phyloP scores from a whole-genome alignment of 2,329 filamentous ascomycete genomes.

The Botryotinia narcissicola region DNA sequence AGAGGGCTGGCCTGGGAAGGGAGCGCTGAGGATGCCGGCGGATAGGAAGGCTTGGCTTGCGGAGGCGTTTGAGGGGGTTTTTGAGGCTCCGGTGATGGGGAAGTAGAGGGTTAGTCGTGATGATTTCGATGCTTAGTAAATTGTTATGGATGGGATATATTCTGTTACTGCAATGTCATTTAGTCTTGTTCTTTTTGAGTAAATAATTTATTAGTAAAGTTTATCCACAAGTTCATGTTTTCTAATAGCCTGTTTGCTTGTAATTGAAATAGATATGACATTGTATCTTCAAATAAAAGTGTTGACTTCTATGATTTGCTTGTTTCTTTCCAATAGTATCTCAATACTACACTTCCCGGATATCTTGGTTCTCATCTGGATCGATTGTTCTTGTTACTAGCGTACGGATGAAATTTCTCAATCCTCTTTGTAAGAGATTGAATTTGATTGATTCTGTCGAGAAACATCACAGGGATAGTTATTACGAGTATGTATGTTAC shows the following conservation, averaged over 20 bases:
- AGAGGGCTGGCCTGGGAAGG: constrained; percentile 9
- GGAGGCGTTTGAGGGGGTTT: not conserved
- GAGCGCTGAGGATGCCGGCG: not conserved
- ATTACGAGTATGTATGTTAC: rapidly evolving
- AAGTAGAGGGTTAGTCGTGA: too few species aligned
- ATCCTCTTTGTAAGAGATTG: not conserved
- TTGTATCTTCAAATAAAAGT: not conserved
- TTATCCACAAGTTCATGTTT: too few species aligned
- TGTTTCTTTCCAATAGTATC: not conserved
- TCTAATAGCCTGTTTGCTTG: not conserved
- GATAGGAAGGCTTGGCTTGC: not conserved
- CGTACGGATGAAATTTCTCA: not conserved
- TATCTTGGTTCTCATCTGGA: not conserved
- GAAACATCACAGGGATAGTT: too few species aligned
- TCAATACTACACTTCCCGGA: rapidly evolving
- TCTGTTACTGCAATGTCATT: not conserved
- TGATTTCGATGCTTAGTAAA: not conserved
- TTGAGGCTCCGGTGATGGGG: not conserved
- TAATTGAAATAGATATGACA: not conserved
- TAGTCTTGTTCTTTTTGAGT: not conserved
- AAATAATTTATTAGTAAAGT: not conserved
- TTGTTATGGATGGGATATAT: not conserved
- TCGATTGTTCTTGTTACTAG: not conserved
- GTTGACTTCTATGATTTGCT: too few species aligned
- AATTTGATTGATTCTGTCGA: not conserved